Evolutionary conservation across 1,284 basidiomycete genomes (phyloP), one percentile per base, ranked within the genome.

Genomic region (Coniferiporia weirii): DNA sequence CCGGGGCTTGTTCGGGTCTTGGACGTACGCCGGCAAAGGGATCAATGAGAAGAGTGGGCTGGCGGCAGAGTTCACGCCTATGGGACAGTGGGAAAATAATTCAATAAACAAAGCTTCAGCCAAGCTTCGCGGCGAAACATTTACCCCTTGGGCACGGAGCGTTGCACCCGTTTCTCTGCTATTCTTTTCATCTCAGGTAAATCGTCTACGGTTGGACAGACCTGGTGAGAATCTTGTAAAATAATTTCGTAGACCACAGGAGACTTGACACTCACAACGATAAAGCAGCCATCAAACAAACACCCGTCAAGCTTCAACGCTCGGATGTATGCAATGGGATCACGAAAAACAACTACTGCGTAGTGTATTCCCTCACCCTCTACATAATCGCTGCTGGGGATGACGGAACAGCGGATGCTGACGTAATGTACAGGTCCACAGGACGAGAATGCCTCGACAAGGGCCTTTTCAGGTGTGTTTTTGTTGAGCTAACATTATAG

Each of bases 181-280:
- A 78, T 74, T 43, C 77, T 73, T 40, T 65, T 59, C 17, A 76
- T 72, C 60, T 83, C 82, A 0, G 83, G 83, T 47, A 85, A 74
- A 60, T 82, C 77, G n/a, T 69, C 71, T 38, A 76, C 66, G 59
- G 71, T 69, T 4, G 71, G 56, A 17, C 73, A 73, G 9, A 84
- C 80, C 79, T 80, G 54, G 46, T 27, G 22, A 53, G 46, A 47
- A 27, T 35, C n/a, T 20, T 36, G 9, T 13, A 43, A 6, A 6
- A 19, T 13, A 35, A n/a, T 10, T 13, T 38, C 27, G 46, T 19
- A 68, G 20, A n/a, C 27, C 43, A 9, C 15, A 40, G 15, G 15
- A 12, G 9, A 12, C 3, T 12, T 13, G 2, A 15, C 27, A 49
- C 75, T 60, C 65, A 81, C 82, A 40, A 77, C 69, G 6, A 85